Base-by-base conservation (phyloP, 1,284 basidiomycete species). In the Binderoboletus segoi region DNA sequence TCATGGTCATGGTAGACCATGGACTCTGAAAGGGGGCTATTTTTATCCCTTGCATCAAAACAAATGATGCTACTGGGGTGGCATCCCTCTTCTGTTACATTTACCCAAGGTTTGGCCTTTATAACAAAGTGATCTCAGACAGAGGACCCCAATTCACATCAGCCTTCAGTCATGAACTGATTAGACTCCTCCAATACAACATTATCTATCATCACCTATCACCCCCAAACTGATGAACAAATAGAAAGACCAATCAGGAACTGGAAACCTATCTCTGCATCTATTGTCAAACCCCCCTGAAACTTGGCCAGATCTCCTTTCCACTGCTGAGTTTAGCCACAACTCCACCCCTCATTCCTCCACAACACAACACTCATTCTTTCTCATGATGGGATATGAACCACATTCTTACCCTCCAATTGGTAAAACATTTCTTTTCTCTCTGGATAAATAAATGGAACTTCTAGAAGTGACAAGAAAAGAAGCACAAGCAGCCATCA, bases 101-200 rank as follows among this genome's bases (percentile, higher is more conserved):
- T 2, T 66, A 56, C 43, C 33, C 24, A 1, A 15, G 15, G 0
- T 63, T 66, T 48, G 56, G 67, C 0, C 56, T 69, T 4, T 61
- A 63, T 4, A 28, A 62, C 4, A 57, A n/a, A n/a, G n/a, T n/a
- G n/a, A n/a, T n/a, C n/a, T n/a, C n/a, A n/a, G n/a, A n/a, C n/a
- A n/a, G n/a, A 26, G 69, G 66, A 2, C 51, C 59, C 0, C 61
- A 63, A 40, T 74, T 72, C 48, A 57, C 53, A 2, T 58, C 58
- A 1, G 8, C 16, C 10, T 38, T 20, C 8, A 40, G 6, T 10
- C 24, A 4, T 41, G 37, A 54, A 32, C 35, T 61, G 0, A 41
- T 6, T 5, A n/a, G 13, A 26, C 18, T 55, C 0, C 44, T 62
- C 0, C 16, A 23, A 0, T 61, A 61, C 3, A 5, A 55, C 3